Evolutionary conservation across 1,139 yeast species (phyloP).

Genomic region (Zygosaccharomyces sapae): DNA sequence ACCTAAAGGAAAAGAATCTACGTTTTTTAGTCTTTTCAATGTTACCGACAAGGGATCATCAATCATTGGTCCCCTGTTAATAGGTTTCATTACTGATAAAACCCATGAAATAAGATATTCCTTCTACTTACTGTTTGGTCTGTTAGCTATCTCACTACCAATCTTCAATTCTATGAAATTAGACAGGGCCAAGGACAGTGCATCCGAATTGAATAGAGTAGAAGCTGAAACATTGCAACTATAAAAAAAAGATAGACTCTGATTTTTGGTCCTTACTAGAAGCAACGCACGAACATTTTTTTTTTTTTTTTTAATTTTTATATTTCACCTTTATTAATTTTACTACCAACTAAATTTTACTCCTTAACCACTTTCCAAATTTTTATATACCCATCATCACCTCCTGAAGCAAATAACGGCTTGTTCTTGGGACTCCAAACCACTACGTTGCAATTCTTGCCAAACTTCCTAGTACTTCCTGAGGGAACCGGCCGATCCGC

Average conservation of each 20-base stretch:
- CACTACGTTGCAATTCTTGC: constrained; percentile 43
- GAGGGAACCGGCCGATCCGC: constrained; percentile 18
- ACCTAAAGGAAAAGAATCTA: constrained; percentile 65
- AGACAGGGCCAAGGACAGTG: constrained; percentile 53
- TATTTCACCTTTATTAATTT: neutral
- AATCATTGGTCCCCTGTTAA: constrained; percentile 60
- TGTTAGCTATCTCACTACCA: constrained; percentile 51
- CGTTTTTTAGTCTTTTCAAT: constrained; percentile 64
- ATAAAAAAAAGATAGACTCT: neutral
- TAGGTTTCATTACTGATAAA: constrained; percentile 60
- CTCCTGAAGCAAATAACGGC: constrained; percentile 71
- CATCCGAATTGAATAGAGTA: constrained; percentile 36
- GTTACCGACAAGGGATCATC: constrained; percentile 75
- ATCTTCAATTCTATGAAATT: constrained; percentile 49
- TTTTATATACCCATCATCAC: constrained; percentile 70
- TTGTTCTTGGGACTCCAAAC: constrained; percentile 63
- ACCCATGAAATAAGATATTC: constrained; percentile 68
- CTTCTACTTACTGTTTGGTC: constrained; percentile 52
- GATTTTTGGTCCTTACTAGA: neutral
- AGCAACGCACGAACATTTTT: neutral
- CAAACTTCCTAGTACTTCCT: constrained; percentile 21
- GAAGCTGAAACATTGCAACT: constrained; percentile 1
- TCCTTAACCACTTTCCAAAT: constrained; percentile 54
- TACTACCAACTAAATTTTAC: constrained; percentile 6
- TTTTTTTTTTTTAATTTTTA: neutral